A percentile compares a stretch with the other conserved stretches of the same genome.
phyloP scores from a whole-genome alignment of 192 early-diverging fungal genomes.

The Chytriomyces hyalinus region DNA sequence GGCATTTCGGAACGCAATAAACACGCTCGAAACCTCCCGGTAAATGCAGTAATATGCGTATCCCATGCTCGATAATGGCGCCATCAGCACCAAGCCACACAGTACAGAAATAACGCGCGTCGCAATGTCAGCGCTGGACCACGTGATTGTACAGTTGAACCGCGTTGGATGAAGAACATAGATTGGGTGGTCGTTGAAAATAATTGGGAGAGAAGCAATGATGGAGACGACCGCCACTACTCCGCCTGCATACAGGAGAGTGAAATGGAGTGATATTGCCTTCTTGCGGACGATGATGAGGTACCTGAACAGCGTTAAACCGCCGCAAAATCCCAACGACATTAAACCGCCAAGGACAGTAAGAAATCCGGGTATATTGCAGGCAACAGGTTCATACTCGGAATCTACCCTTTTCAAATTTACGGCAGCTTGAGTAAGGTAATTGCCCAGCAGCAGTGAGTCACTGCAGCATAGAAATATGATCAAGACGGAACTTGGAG shows the following conservation, averaged over 20 bases:
- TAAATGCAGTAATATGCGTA: background rate
- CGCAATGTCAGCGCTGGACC: background rate
- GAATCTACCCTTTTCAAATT: background rate
- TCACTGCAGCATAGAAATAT: background rate
- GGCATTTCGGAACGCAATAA: background rate
- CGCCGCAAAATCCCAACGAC: background rate
- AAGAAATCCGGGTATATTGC: background rate
- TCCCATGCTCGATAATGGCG: background rate
- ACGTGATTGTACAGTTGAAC: background rate
- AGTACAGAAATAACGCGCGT: background rate
- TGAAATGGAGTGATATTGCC: background rate
- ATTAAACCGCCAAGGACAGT: background rate
- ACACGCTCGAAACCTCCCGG: background rate
- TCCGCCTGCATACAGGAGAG: background rate
- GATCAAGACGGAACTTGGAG: background rate
- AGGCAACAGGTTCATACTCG: background rate
- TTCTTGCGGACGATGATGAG: background rate
- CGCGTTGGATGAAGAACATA: background rate
- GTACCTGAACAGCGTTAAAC: background rate
- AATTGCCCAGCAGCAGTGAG: background rate
- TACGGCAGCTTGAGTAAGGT: background rate
- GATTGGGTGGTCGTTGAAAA: background rate
- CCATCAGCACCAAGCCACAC: background rate
- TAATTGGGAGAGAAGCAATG: background rate
- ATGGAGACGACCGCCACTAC: background rate